phyloP scores from a whole-genome alignment of 2,329 filamentous ascomycete genomes.

The Talaromyces sp. region DNA sequence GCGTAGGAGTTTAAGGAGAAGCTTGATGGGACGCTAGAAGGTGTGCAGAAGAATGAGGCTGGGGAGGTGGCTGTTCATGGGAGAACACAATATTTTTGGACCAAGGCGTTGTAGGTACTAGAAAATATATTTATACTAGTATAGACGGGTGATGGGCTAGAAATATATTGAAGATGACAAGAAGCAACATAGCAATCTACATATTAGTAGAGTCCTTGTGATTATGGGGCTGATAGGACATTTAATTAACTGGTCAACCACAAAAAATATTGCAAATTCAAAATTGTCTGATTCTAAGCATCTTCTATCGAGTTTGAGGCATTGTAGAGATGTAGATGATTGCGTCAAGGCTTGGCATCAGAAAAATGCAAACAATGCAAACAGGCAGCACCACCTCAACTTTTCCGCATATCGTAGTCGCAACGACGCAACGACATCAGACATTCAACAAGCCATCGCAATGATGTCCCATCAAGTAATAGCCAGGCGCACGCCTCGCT shows the following conservation, averaged over 20 bases:
- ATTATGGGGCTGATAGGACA: no score
- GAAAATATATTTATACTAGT: not conserved
- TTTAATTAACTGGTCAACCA: no score
- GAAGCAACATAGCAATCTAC: no score
- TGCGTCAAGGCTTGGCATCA: not conserved
- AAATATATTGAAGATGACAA: not conserved
- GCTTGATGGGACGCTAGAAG: slow-evolving; percentile 54
- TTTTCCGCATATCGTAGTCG: not conserved
- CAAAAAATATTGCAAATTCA: no score
- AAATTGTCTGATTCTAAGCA: no score
- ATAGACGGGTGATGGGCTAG: not conserved
- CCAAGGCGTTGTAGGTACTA: slow-evolving; percentile 25
- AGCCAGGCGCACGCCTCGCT: slow-evolving; percentile 39
- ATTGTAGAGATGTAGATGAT: not conserved
- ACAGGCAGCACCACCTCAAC: slow-evolving; percentile 2
- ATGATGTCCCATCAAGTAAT: slow-evolving; percentile 36
- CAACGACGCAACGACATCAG: not conserved
- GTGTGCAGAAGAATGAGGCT: slow-evolving; percentile 47
- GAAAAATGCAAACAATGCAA: slow-evolving; percentile 23
- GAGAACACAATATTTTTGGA: slow-evolving; percentile 62
- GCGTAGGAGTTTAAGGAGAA: slow-evolving; percentile 45
- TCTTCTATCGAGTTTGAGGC: not conserved
- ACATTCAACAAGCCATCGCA: not conserved
- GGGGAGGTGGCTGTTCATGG: slow-evolving; percentile 65
- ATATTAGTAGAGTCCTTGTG: no score